Evolutionary conservation across 805 yeast species (phyloP).

Genomic region (Maudiozyma barnettii): DNA sequence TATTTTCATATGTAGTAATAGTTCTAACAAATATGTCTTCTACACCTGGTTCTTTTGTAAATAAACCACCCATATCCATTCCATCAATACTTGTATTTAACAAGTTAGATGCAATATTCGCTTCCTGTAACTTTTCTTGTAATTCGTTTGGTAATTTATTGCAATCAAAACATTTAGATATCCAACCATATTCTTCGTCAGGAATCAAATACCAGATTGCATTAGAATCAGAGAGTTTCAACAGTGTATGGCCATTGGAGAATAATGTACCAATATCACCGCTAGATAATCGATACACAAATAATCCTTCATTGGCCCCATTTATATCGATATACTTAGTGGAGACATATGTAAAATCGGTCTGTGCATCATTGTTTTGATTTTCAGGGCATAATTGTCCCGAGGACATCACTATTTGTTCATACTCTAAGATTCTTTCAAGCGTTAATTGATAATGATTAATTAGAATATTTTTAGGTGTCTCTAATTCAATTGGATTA

Average conservation of each 20-base stretch:
- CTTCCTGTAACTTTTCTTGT: conserved; percentile 64
- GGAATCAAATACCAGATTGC: conserved; percentile 51
- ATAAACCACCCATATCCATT: conserved; percentile 25
- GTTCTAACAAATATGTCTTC: conserved; percentile 67
- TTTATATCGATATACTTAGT: background rate
- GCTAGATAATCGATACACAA: conserved; percentile 62
- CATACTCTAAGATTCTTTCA: conserved; percentile 35
- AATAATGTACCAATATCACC: conserved; percentile 88
- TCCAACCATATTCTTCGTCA: conserved; percentile 40
- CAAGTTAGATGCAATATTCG: conserved; percentile 57
- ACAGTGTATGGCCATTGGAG: conserved; percentile 68
- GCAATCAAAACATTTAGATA: conserved; percentile 34
- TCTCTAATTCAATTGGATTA: conserved; percentile 28
- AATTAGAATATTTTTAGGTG: conserved; percentile 29
- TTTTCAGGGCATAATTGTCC: background rate
- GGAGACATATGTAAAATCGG: background rate
- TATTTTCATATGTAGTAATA: conserved; percentile 53
- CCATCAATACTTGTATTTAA: background rate
- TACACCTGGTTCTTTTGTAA: conserved; percentile 35
- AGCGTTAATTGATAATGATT: conserved; percentile 38
- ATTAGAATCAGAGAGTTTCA: conserved; percentile 50
- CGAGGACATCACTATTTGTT: conserved; percentile 7
- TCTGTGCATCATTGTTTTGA: background rate
- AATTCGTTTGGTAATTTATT: conserved; percentile 33
- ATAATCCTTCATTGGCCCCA: background rate